A percentile compares a stretch with the other conserved stretches of the same genome.
Evolutionary conservation across 345 rosid species (phyloP).

Genomic region (Citrus australasica): DNA sequence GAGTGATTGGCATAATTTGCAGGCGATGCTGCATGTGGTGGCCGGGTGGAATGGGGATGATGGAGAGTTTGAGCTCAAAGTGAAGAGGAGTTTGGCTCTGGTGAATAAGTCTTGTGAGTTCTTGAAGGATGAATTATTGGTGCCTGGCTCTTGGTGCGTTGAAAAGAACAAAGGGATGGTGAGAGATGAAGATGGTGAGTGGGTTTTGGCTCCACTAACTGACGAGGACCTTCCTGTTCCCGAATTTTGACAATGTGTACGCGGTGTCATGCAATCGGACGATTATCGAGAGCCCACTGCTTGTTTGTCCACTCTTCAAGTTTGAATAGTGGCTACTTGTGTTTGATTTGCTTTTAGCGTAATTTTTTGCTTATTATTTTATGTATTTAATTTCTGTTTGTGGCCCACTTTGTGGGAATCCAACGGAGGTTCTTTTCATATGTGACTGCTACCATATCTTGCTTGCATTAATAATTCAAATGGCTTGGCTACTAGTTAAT

Average conservation of each 20-base stretch:
- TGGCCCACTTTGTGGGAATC: neutral
- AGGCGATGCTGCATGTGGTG: slow-evolving; percentile 76
- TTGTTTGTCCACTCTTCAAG: too few species aligned
- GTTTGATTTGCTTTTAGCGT: too few species aligned
- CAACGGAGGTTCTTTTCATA: neutral
- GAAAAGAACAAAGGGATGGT: slow-evolving; percentile 85
- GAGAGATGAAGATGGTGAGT: slow-evolving; percentile 54
- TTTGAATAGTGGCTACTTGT: too few species aligned
- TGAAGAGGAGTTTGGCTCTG: slow-evolving; percentile 79
- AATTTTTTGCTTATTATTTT: neutral
- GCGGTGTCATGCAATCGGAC: too few species aligned
- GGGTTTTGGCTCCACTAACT: slow-evolving; percentile 44
- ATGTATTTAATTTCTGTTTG: neutral
- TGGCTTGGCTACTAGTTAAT: too few species aligned
- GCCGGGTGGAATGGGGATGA: slow-evolving; percentile 84
- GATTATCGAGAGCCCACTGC: too few species aligned
- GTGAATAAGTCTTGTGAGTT: slow-evolving; percentile 75
- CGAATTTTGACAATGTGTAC: slow-evolving; percentile 28
- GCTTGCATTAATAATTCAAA: too few species aligned
- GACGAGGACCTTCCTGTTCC: slow-evolving; percentile 71
- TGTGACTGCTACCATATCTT: too few species aligned
- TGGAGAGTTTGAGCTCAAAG: slow-evolving; percentile 53
- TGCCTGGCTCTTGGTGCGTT: slow-evolving; percentile 86
- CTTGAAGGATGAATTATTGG: slow-evolving; percentile 68
- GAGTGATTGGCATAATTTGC: slow-evolving; percentile 88